A percentile compares a stretch with the other conserved stretches of the same genome.
Evolutionary conservation across 2,329 filamentous ascomycete genomes (phyloP).

Genomic region (Verticillium klebahnii): DNA sequence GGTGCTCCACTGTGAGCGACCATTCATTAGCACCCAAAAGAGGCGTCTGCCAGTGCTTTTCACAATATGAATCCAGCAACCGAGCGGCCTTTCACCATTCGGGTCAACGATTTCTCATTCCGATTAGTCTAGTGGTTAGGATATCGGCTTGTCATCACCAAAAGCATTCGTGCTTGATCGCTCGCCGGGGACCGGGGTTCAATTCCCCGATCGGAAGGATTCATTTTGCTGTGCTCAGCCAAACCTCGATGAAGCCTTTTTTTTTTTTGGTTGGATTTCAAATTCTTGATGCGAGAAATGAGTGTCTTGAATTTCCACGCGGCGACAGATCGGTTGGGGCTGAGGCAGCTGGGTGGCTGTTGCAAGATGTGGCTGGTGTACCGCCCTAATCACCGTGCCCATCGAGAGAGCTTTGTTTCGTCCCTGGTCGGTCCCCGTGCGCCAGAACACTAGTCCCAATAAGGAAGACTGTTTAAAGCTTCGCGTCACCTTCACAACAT

Average conservation of each 20-base stretch:
- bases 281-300: no score
- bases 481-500: constrained; percentile 6
- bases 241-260: background rate
- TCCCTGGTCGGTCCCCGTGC: no score
- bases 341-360: no score
- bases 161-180: background rate
- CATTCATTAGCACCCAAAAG: no score
- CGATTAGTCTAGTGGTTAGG: background rate
- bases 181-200: constrained; percentile 1
- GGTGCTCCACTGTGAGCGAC: no score
- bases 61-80: background rate
- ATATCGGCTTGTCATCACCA: background rate
- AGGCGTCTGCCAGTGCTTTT: background rate
- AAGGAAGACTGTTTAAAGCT: constrained; percentile 1
- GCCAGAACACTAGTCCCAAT: background rate
- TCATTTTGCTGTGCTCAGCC: background rate
- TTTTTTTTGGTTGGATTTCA: background rate
- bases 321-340: no score
- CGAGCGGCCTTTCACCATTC: background rate
- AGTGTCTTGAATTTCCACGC: no score
- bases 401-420: no score
- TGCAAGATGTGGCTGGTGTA: no score
- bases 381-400: no score
- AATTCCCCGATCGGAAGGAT: background rate
- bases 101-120: background rate